These are phyloP conservation scores for Thielaviopsis punctulata DNA, from an alignment of 2,329 filamentous ascomycete species.

Conservation along the genomic window DNA sequence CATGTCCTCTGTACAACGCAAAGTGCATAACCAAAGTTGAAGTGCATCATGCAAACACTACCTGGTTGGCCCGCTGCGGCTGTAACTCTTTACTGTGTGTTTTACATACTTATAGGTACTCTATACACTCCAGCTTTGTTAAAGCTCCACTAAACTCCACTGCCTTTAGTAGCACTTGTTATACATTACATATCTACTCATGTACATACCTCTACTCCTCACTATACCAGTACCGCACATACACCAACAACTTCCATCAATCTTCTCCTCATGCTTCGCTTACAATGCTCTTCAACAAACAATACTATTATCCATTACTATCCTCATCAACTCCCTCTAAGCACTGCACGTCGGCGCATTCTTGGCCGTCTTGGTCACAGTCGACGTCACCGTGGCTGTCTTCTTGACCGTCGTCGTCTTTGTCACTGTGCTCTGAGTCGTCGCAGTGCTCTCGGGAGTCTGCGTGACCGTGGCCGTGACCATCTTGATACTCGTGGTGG, in stretches of 20 bases:
- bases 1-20: too few species aligned
- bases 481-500: background rate
- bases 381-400: background rate
- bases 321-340: background rate
- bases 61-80: background rate
- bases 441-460: background rate
- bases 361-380: slow-evolving; percentile 1
- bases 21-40: too few species aligned
- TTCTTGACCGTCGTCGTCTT: background rate
- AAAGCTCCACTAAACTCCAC: too few species aligned
- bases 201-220: too few species aligned
- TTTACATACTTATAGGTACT: too few species aligned
- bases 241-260: too few species aligned
- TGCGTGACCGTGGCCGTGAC: background rate
- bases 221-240: too few species aligned
- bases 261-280: too few species aligned
- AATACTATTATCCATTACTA: background rate
- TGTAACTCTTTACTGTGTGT: background rate
- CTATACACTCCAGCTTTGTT: too few species aligned
- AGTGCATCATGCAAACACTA: background rate
- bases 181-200: too few species aligned
- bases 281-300: too few species aligned
- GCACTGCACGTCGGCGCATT: slow-evolving; percentile 1
- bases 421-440: slow-evolving; percentile 1
- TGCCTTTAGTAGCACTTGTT: too few species aligned